Evolutionary conservation across 306 rosid genomes (phyloP), one percentile per base, ranked within the genome.

Genomic region (Quercus rubra): DNA sequence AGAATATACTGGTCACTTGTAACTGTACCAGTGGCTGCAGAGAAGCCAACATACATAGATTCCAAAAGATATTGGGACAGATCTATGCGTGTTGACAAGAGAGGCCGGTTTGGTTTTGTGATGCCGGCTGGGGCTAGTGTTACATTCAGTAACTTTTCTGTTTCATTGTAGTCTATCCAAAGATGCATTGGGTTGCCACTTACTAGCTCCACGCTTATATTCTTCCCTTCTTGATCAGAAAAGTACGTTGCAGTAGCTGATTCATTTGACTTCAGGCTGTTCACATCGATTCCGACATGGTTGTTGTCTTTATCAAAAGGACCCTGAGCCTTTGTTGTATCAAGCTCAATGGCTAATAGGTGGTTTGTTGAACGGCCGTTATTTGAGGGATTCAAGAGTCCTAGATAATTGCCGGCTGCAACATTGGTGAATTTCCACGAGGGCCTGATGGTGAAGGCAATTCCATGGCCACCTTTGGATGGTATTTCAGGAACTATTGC

Each of bases 211-310:
- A 81, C 2, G 11, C 59, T 64, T 20, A 43, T 49, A 19, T 38
- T 46, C 55, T 72, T 54, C 7, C 33, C 25, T 49, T 61, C 31
- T 13, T 70, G 54, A 12, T 13, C 3, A 13, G 41, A 41, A 25
- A 52, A 71, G 43, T 77, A 81, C 4, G 59, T 46, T 6, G 79
- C 83, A 3, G 74, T 1, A 30, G 55, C 21, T 5, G 83, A 67
- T 18, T 20, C 14, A 3, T 4, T 8, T 4, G 87, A 86, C 1
- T 0, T 5, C 59, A 83, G 17, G 3, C 57, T 28, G 15, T 86
- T 74, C 25, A 83, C 70, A 41, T 86, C 87, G 3, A 86, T 71
- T 21, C 85, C 87, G 27, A 83, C 83, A 43, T 83, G 89, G 57
- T 79, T 73, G 0, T n/a, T 1, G 6, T 35, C 0, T 18, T 73